Evolutionary conservation across 106 monocot genomes (phyloP).

Genomic region (Dendrobium nobile): DNA sequence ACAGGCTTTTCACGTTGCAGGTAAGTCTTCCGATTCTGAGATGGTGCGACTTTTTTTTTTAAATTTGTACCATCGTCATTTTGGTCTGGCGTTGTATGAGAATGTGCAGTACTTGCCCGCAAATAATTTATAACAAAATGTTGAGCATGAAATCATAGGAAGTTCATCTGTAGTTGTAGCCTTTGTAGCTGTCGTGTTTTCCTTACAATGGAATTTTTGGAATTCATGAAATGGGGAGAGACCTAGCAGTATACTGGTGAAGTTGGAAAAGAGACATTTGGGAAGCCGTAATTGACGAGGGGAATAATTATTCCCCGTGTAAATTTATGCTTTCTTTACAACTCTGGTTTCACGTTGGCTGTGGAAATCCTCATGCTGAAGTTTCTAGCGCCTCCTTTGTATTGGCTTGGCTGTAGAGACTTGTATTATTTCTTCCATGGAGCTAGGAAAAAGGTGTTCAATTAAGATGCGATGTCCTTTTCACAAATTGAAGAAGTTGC

Average conservation of each 20-base stretch:
- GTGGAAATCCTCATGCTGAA: too few relatives aligned
- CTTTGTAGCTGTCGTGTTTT: background rate
- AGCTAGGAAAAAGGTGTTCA: too few relatives aligned
- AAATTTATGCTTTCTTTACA: too few relatives aligned
- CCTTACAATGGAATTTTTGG: background rate
- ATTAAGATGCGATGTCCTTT: too few relatives aligned
- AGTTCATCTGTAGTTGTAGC: background rate
- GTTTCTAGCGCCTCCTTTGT: too few relatives aligned
- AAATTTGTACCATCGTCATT: background rate
- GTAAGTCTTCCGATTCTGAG: slow-evolving; percentile 14
- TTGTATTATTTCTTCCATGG: too few relatives aligned
- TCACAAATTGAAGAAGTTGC: too few relatives aligned
- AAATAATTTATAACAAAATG: background rate
- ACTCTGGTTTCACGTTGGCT: too few relatives aligned
- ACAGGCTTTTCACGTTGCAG: slow-evolving; percentile 79
- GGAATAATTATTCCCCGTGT: too few relatives aligned
- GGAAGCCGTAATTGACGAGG: background rate
- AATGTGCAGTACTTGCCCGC: background rate
- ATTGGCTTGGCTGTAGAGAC: too few relatives aligned
- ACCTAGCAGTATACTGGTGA: background rate
- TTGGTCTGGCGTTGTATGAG: background rate
- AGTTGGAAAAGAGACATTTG: background rate
- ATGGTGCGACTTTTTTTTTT: background rate
- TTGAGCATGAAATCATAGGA: background rate
- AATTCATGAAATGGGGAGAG: background rate